These are phyloP conservation scores for Chaetomium tenue DNA, from an alignment of 495 filamentous ascomycete species.

Conservation along the genomic window DNA sequence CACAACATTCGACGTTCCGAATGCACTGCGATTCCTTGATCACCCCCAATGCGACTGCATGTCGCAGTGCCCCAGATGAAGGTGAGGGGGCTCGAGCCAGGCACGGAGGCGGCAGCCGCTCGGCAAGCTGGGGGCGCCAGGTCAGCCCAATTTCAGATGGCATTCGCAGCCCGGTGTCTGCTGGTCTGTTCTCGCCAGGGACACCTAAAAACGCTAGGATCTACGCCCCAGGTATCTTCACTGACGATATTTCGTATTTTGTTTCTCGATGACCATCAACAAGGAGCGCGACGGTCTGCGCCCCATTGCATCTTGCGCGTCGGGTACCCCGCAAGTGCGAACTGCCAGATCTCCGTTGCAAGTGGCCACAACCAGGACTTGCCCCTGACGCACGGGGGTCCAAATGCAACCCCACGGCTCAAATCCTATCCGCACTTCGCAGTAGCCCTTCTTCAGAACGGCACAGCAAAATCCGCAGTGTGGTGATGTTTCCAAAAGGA, in stretches of 20 bases:
- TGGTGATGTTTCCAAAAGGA: no score
- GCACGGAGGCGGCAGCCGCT: neutral
- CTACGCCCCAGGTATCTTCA: no score
- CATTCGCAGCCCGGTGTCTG: neutral
- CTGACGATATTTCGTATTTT: constrained; percentile 22
- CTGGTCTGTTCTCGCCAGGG: neutral
- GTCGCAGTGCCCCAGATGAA: neutral
- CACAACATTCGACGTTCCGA: neutral
- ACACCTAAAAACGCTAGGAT: no score
- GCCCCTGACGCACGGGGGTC: neutral
- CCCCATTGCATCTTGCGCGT: constrained; percentile 30
- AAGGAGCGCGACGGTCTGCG: constrained; percentile 29
- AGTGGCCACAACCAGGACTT: neutral
- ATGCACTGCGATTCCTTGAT: neutral
- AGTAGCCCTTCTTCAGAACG: no score
- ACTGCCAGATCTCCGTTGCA: neutral
- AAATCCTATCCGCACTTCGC: constrained; percentile 1
- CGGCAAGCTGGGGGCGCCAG: neutral
- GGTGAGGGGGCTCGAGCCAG: constrained; percentile 1
- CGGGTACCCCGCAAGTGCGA: constrained; percentile 21
- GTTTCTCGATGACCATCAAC: no score
- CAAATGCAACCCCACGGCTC: constrained; percentile 4
- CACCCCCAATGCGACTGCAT: neutral
- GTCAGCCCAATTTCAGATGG: neutral
- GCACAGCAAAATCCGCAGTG: no score